A percentile compares a stretch with the other conserved stretches of the same genome.
Conservation (phyloP, 495 filamentous ascomycete genomes). For the Penicillium verhagenii region DNA sequence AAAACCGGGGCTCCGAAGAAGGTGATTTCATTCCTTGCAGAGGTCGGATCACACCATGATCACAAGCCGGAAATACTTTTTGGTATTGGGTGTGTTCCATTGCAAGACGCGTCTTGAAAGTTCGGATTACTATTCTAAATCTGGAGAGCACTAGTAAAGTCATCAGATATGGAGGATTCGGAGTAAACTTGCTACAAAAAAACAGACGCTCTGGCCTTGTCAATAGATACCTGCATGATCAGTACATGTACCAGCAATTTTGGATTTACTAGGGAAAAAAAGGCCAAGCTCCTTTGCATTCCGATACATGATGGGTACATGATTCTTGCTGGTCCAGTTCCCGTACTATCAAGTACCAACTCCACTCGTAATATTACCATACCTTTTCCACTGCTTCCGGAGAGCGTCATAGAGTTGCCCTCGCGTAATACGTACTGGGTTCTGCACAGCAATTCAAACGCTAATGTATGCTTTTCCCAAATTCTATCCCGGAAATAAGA, state of each 20-base stretch:
- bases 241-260: too few species aligned
- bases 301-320: slow-evolving; percentile 9
- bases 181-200: not conserved
- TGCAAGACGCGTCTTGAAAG: slow-evolving; percentile 7
- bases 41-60: slow-evolving; percentile 10
- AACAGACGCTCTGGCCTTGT: too few species aligned
- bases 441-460: not conserved
- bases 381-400: slow-evolving; percentile 23
- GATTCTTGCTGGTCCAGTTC: not conserved
- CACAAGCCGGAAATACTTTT: slow-evolving; percentile 6
- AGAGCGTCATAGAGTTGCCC: slow-evolving; percentile 25
- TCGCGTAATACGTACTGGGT: slow-evolving; percentile 2
- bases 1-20: not conserved
- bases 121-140: not conserved
- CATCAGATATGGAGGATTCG: not conserved
- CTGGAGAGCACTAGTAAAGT: not conserved
- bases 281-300: slow-evolving; percentile 3
- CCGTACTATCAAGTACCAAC: slow-evolving; percentile 1
- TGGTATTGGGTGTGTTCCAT: slow-evolving; percentile 1
- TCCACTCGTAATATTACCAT: slow-evolving; percentile 24
- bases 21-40: slow-evolving; percentile 2
- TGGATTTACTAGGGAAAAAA: not conserved
- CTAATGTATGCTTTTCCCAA: not conserved
- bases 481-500: not conserved
- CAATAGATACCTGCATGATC: too few species aligned